These are phyloP conservation scores for Penicillium expansum DNA, from an alignment of 2,329 filamentous ascomycete species.

Conservation along the genomic window DNA sequence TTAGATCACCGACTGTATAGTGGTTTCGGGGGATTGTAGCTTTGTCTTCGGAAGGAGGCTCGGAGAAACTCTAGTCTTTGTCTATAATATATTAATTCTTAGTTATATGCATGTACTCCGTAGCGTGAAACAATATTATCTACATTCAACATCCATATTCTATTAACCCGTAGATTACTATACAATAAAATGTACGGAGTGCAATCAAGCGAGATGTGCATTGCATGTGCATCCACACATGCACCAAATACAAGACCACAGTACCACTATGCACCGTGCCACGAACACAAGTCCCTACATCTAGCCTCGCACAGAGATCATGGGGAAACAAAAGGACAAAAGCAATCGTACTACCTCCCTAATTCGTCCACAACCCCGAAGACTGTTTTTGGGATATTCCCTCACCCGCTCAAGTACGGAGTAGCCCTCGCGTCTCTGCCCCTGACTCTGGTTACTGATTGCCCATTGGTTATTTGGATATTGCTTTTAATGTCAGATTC, in stretches of 20 bases:
- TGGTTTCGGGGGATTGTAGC: not conserved
- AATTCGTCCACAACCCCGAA: slow-evolving; percentile 11
- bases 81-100: not conserved
- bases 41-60: not conserved
- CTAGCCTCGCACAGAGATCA: slow-evolving; percentile 5
- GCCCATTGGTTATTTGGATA: not conserved
- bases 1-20: not conserved
- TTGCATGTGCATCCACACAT: not conserved
- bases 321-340: not conserved
- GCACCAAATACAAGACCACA: not conserved
- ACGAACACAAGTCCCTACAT: slow-evolving; percentile 4
- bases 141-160: not conserved
- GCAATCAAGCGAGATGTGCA: not conserved
- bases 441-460: not conserved
- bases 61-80: not conserved
- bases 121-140: not conserved
- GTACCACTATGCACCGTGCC: not conserved
- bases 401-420: not conserved
- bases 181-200: not conserved
- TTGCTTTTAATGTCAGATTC: not conserved
- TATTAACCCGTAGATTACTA: not conserved
- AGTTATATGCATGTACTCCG: not conserved
- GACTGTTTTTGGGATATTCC: slow-evolving; percentile 3
- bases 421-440: not conserved
- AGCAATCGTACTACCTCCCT: slow-evolving; percentile 10